Evolutionary conservation across 2,329 filamentous ascomycete species (phyloP).

Genomic region (Beauveria pseudobassiana): DNA sequence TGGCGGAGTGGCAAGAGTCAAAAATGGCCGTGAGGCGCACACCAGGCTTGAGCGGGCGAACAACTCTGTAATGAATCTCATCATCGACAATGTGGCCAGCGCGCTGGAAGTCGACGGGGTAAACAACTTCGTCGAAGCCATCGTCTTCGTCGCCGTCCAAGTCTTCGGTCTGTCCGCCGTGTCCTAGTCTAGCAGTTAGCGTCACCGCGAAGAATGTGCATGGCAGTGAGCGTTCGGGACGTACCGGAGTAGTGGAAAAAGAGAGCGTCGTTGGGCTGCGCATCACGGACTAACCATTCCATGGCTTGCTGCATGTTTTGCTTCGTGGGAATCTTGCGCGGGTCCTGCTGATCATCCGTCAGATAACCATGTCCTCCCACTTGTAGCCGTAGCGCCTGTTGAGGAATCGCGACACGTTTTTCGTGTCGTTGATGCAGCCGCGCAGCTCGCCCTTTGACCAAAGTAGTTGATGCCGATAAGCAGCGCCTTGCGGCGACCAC

Average conservation of each 20-base stretch:
- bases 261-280: constrained; percentile 65
- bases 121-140: constrained; percentile 71
- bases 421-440: constrained; percentile 75
- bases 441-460: constrained; percentile 62
- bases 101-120: constrained; percentile 63
- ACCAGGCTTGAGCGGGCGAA: constrained; percentile 68
- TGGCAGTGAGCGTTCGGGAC: constrained; percentile 6
- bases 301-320: constrained; percentile 67
- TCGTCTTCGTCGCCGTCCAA: constrained; percentile 70
- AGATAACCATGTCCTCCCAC: constrained; percentile 74
- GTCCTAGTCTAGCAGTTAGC: constrained; percentile 37
- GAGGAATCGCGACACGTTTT: constrained; percentile 67
- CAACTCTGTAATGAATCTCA: constrained; percentile 71
- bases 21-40: constrained; percentile 80
- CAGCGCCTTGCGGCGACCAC: constrained; percentile 64
- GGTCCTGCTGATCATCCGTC: constrained; percentile 66
- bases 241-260: constrained; percentile 70
- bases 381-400: constrained; percentile 62
- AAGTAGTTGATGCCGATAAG: constrained; percentile 80
- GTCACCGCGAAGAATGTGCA: not conserved
- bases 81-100: constrained; percentile 72
- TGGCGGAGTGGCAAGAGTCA: constrained; percentile 74
- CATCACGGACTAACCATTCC: constrained; percentile 66
- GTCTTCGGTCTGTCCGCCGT: constrained; percentile 69
- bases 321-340: constrained; percentile 66